These are phyloP conservation scores for Lenwebbia sp. DNA, from an alignment of 345 rosid genomes.

Conservation along the genomic window DNA sequence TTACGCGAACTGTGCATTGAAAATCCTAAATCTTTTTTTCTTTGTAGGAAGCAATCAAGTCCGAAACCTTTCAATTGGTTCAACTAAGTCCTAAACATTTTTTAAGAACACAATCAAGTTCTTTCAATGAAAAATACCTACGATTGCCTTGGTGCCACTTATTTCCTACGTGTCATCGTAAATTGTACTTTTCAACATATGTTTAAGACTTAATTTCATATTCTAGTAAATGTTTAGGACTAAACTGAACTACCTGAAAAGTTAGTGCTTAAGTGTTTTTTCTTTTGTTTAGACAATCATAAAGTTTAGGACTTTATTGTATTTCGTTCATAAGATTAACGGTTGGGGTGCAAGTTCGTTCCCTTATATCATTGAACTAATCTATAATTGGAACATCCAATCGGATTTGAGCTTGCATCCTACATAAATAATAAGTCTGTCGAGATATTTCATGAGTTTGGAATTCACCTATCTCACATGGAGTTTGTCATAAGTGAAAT, in stretches of 20 bases:
- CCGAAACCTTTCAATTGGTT: neutral
- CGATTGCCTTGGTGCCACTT: neutral
- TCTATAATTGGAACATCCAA: neutral
- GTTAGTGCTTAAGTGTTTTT: neutral
- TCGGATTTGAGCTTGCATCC: neutral
- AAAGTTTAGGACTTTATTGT: neutral
- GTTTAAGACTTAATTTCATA: neutral
- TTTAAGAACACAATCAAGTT: neutral
- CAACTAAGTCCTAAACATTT: neutral
- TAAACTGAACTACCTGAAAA: neutral
- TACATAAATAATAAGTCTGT: neutral
- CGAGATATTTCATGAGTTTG: neutral
- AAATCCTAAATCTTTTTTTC: neutral
- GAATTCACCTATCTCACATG: neutral
- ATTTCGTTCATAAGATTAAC: neutral
- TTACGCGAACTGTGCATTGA: neutral
- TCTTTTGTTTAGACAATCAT: neutral
- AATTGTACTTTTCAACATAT: neutral
- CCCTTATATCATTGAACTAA: neutral
- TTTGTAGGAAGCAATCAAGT: neutral
- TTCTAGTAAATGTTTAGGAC: neutral
- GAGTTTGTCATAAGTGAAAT: neutral
- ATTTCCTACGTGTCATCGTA: neutral
- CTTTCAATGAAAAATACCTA: neutral
- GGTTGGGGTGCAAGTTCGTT: neutral